Evolutionary conservation across 2,329 filamentous ascomycete species (phyloP).

Genomic region (Mollisia scopiformis): DNA sequence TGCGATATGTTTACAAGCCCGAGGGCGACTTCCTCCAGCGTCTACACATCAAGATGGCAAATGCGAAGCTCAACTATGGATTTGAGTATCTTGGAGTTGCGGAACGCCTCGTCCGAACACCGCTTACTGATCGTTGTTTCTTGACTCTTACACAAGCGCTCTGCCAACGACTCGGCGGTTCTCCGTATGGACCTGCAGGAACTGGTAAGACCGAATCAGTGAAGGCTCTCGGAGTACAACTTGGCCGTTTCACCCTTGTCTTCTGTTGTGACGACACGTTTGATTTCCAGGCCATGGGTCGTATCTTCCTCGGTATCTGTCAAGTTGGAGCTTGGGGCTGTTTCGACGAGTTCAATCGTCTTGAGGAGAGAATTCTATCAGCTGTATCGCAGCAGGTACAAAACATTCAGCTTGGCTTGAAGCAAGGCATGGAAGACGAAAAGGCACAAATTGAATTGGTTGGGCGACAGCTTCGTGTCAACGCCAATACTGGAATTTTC

Average conservation of each 20-base stretch:
- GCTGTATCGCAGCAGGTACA: conserved; percentile 99
- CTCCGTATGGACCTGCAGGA: conserved; percentile 94
- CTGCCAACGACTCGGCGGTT: conserved; percentile 92
- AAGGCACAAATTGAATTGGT: conserved; percentile 93
- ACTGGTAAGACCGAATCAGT: conserved; percentile 99
- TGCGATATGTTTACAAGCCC: conserved; percentile 89
- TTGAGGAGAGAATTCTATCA: conserved; percentile 96
- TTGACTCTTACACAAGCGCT: conserved; percentile 95
- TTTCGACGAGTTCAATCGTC: conserved; percentile 99
- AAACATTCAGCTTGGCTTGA: conserved; percentile 96
- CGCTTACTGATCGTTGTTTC: conserved; percentile 97
- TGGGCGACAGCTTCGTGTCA: conserved; percentile 86
- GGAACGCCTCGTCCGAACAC: conserved; percentile 93
- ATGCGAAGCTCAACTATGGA: conserved; percentile 91
- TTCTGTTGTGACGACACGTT: conserved; percentile 99
- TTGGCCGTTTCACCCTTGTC: conserved; percentile 96
- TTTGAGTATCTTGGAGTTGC: conserved; percentile 98
- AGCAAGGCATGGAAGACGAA: conserved; percentile 79
- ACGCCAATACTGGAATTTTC: conserved; percentile 95
- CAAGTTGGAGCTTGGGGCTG: conserved; percentile 99
- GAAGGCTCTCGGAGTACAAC: conserved; percentile 93
- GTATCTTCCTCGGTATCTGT: conserved; percentile 98
- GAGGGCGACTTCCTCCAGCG: conserved; percentile 83
- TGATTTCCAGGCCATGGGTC: conserved; percentile 99
- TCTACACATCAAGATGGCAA: conserved; percentile 93